phyloP scores from a whole-genome alignment of 495 filamentous ascomycete species.

The Venustampulla echinocandica region DNA sequence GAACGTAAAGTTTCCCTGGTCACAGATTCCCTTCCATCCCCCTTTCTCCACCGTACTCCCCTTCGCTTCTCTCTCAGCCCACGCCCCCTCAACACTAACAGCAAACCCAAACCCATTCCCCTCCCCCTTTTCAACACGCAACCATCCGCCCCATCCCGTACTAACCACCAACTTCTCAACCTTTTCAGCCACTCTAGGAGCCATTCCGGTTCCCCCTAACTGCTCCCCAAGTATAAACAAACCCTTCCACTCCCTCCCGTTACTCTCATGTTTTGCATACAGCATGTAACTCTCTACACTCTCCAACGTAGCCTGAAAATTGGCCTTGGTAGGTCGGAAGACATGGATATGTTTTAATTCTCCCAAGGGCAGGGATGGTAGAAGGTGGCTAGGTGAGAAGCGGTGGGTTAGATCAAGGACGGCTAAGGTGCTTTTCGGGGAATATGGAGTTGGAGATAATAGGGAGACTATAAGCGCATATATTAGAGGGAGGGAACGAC shows the following conservation, averaged over 20 bases:
- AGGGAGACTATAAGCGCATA: conserved; percentile 34
- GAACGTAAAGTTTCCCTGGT: conserved; percentile 19
- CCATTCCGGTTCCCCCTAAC: conserved; percentile 5
- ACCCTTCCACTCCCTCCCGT: conserved; percentile 40
- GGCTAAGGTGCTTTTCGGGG: conserved; percentile 51
- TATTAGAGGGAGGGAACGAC: conserved; percentile 58
- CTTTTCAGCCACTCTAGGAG: too few species aligned
- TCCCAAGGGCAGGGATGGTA: conserved; percentile 41
- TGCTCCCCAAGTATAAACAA: conserved; percentile 36
- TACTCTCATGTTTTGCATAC: conserved; percentile 34
- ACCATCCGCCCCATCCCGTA: conserved; percentile 40
- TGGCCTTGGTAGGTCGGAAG: conserved; percentile 14
- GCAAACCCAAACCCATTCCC: conserved; percentile 40
- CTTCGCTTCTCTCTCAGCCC: conserved; percentile 34
- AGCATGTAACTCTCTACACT: conserved; percentile 39
- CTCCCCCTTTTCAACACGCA: conserved; percentile 31
- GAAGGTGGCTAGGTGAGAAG: conserved; percentile 54
- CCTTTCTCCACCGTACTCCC: too few species aligned
- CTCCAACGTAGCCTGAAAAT: conserved; percentile 24
- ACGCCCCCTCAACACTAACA: conserved; percentile 47
- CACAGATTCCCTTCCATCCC: conserved; percentile 28
- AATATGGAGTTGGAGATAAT: conserved; percentile 44
- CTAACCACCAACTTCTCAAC: conserved; percentile 28
- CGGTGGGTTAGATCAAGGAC: conserved; percentile 62
- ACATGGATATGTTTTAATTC: conserved; percentile 16